Evolutionary conservation across 371 early-diverging fungal species (phyloP).

Genomic region (Amoeboaphelidium protococcarum): DNA sequence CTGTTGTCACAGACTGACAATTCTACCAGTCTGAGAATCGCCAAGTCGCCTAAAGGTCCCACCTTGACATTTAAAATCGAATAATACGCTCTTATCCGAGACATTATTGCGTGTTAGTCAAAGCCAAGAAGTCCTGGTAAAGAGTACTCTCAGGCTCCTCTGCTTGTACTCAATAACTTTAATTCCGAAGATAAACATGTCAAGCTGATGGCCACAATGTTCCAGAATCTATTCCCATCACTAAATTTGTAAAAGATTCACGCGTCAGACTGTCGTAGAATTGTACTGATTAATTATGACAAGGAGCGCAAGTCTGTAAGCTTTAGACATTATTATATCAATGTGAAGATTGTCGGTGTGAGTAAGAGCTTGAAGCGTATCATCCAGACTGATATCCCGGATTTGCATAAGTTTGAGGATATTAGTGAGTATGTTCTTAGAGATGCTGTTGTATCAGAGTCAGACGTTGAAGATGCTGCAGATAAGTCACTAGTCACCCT

Average conservation of each 20-base stretch:
- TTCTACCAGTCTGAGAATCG: slow-evolving; percentile 57
- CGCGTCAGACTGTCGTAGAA: slow-evolving; percentile 57
- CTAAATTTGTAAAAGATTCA: slow-evolving; percentile 80
- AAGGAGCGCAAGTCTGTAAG: slow-evolving; percentile 51
- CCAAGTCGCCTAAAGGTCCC: slow-evolving; percentile 71
- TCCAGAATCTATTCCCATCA: slow-evolving; percentile 86
- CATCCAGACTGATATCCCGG: slow-evolving; percentile 37
- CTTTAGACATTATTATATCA: slow-evolving; percentile 70
- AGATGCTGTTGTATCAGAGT: slow-evolving; percentile 60
- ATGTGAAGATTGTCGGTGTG: slow-evolving; percentile 54
- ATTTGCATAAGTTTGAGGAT: slow-evolving; percentile 50
- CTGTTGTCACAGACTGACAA: slow-evolving; percentile 60
- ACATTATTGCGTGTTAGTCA: slow-evolving; percentile 45
- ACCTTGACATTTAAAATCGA: slow-evolving; percentile 67
- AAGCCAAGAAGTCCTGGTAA: slow-evolving; percentile 36
- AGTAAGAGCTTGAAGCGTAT: slow-evolving; percentile 67
- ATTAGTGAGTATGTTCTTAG: slow-evolving; percentile 66
- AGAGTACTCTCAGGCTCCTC: slow-evolving; percentile 48
- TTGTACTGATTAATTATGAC: slow-evolving; percentile 72
- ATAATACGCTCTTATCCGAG: slow-evolving; percentile 54
- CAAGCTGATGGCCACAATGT: slow-evolving; percentile 68
- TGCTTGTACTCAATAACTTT: slow-evolving; percentile 79
- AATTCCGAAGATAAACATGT: slow-evolving; percentile 44
- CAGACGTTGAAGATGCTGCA: slow-evolving; percentile 69
- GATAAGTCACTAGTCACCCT: slow-evolving; percentile 33